phyloP scores from a whole-genome alignment of 2,329 filamentous ascomycete genomes.

The Xylaria sp. region DNA sequence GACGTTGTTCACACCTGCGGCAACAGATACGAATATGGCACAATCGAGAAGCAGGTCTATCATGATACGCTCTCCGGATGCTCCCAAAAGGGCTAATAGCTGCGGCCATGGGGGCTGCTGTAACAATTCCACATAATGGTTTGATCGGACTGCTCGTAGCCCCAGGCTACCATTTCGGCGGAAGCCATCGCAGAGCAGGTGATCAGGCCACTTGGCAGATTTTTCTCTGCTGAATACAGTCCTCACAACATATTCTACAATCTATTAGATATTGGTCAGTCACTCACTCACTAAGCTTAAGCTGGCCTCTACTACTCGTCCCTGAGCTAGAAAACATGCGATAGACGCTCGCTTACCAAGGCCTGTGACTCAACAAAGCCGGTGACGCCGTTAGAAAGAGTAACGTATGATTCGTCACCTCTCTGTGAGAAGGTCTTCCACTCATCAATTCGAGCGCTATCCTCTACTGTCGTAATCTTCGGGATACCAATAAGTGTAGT shows the following conservation, averaged over 20 bases:
- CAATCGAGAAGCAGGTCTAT: slow-evolving; percentile 80
- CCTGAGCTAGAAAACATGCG: slow-evolving; percentile 2
- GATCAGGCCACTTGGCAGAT: slow-evolving; percentile 66
- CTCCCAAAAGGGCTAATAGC: slow-evolving; percentile 78
- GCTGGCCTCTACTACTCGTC: not conserved
- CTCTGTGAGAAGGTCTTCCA: slow-evolving; percentile 72
- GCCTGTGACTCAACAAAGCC: slow-evolving; percentile 66
- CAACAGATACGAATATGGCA: slow-evolving; percentile 76
- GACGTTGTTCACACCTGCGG: slow-evolving; percentile 71
- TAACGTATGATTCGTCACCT: slow-evolving; percentile 68
- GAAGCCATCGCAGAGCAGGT: slow-evolving; percentile 88
- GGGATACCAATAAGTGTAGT: slow-evolving; percentile 71
- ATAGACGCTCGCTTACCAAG: slow-evolving; percentile 63
- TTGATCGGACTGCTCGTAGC: slow-evolving; percentile 71
- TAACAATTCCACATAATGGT: slow-evolving; percentile 75
- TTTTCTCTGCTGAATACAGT: slow-evolving; percentile 73
- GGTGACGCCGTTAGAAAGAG: slow-evolving; percentile 60
- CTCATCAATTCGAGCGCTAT: slow-evolving; percentile 61
- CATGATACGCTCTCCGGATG: slow-evolving; percentile 80
- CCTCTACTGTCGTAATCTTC: slow-evolving; percentile 47
- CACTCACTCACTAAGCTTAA: slow-evolving; percentile 16
- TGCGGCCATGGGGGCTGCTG: slow-evolving; percentile 80
- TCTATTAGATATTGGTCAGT: slow-evolving; percentile 57
- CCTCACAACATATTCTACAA: slow-evolving; percentile 83
- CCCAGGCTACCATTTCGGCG: slow-evolving; percentile 64